Evolutionary conservation across 1,284 basidiomycete species (phyloP).

Genomic region (Ceratobasidium sp.): DNA sequence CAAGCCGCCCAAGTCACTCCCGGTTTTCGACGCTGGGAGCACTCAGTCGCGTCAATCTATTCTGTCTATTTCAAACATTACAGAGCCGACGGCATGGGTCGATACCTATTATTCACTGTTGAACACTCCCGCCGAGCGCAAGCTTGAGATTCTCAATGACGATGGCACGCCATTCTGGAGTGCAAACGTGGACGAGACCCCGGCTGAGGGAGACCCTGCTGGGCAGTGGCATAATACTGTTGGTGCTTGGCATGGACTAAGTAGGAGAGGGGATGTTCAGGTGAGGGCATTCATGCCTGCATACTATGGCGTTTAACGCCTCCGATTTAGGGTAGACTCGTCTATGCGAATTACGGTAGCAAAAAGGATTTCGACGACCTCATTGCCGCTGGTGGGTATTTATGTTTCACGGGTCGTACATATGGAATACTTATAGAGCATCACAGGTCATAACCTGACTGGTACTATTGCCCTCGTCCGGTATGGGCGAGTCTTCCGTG

Average conservation of each 20-base stretch:
- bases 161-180: conserved; percentile 72
- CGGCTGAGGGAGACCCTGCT: conserved; percentile 72
- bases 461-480: conserved; percentile 88
- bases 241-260: conserved; percentile 78
- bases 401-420: not conserved
- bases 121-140: conserved; percentile 77
- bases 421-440: not conserved
- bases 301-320: conserved; percentile 6
- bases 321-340: conserved; percentile 65
- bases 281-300: conserved; percentile 9
- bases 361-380: conserved; percentile 82
- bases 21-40: conserved; percentile 76
- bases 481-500: conserved; percentile 86
- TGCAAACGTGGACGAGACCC: conserved; percentile 77
- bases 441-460: conserved; percentile 76
- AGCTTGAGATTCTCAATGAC: conserved; percentile 69
- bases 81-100: conserved; percentile 76
- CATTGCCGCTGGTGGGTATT: conserved; percentile 58
- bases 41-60: conserved; percentile 73
- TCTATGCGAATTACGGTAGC: conserved; percentile 86
- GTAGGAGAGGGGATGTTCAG: conserved; percentile 70
- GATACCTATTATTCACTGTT: conserved; percentile 86
- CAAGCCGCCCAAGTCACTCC: conserved; percentile 59
- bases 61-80: conserved; percentile 62
- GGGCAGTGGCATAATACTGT: conserved; percentile 69